A percentile compares a stretch with the other conserved stretches of the same genome.
Conservation (phyloP, 768 basidiomycete genomes). For the Hydnomerulius pinastri region DNA sequence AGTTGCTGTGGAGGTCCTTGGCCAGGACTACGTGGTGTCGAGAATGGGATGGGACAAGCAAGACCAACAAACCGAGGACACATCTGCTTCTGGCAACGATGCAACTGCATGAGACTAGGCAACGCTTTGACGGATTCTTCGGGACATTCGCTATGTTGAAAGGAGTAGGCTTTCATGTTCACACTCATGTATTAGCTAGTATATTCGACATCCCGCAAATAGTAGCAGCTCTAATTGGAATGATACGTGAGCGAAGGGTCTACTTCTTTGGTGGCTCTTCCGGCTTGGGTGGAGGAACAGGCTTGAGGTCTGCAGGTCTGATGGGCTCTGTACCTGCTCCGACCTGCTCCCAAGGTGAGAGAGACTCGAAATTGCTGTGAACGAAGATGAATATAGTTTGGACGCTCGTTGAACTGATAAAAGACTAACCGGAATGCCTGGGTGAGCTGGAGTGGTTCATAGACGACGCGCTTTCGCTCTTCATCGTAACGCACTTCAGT, state of each 20-base stretch:
- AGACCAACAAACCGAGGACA: conserved; percentile 5
- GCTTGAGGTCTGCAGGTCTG: conserved; percentile 74
- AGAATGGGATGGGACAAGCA: conserved; percentile 80
- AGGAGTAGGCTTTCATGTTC: conserved; percentile 6
- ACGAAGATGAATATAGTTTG: background rate
- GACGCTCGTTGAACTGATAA: background rate
- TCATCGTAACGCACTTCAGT: conserved; percentile 98
- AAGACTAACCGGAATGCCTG: conserved; percentile 89
- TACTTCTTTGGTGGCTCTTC: conserved; percentile 82
- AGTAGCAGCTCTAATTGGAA: background rate
- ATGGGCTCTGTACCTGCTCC: conserved; percentile 61
- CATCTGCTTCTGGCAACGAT: conserved; percentile 7
- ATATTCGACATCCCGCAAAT: conserved; percentile 12
- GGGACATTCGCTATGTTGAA: conserved; percentile 9
- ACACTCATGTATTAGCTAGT: conserved; percentile 12
- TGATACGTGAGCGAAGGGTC: conserved; percentile 17
- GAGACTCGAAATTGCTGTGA: conserved; percentile 87
- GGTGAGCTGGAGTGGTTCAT: conserved; percentile 95
- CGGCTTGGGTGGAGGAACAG: conserved; percentile 70
- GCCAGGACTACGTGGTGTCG: conserved; percentile 86
- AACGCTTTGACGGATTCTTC: background rate
- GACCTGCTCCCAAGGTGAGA: conserved; percentile 94
- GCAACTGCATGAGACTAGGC: conserved; percentile 8
- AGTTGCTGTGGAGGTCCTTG: conserved; percentile 84
- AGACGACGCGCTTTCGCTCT: conserved; percentile 94